Evolutionary conservation across 2,329 filamentous ascomycete genomes (phyloP).

Genomic region (Neofusicoccum sp.): DNA sequence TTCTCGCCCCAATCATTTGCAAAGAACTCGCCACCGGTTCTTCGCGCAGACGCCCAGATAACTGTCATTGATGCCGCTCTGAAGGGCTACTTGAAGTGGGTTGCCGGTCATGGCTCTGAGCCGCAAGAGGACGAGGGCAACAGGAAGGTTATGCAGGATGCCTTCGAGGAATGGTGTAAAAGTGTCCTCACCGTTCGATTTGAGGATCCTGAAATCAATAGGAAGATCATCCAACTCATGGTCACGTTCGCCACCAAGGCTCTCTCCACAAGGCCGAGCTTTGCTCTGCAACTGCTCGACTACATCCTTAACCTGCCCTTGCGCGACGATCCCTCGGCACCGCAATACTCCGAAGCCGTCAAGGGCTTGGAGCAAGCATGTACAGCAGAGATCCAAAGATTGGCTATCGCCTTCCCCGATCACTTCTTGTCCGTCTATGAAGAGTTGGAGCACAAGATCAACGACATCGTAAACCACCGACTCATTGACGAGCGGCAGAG

Average conservation of each 20-base stretch:
- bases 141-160: conserved; percentile 58
- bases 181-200: conserved; percentile 69
- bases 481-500: conserved; percentile 77
- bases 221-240: conserved; percentile 75
- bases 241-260: conserved; percentile 83
- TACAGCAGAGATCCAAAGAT: conserved; percentile 80
- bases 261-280: conserved; percentile 70
- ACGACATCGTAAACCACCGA: conserved; percentile 72
- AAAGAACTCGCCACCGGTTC: conserved; percentile 68
- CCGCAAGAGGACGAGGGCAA: conserved; percentile 55
- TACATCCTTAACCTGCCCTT: conserved; percentile 84
- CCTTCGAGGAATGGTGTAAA: conserved; percentile 70
- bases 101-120: conserved; percentile 51
- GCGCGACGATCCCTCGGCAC: conserved; percentile 67
- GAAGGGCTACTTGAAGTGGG: conserved; percentile 86
- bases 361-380: conserved; percentile 84
- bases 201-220: conserved; percentile 81
- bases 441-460: conserved; percentile 78
- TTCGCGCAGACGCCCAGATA: conserved; percentile 84
- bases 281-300: conserved; percentile 87
- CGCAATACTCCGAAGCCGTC: conserved; percentile 79
- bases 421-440: conserved; percentile 81
- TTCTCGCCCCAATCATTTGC: conserved; percentile 58
- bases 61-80: conserved; percentile 84
- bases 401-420: conserved; percentile 88